Percentiles rank a stretch among this genome's conserved stretches.
These are phyloP conservation scores for Hyaloscypha variabilis DNA, from an alignment of 495 filamentous ascomycete species.

Conservation along the genomic window DNA sequence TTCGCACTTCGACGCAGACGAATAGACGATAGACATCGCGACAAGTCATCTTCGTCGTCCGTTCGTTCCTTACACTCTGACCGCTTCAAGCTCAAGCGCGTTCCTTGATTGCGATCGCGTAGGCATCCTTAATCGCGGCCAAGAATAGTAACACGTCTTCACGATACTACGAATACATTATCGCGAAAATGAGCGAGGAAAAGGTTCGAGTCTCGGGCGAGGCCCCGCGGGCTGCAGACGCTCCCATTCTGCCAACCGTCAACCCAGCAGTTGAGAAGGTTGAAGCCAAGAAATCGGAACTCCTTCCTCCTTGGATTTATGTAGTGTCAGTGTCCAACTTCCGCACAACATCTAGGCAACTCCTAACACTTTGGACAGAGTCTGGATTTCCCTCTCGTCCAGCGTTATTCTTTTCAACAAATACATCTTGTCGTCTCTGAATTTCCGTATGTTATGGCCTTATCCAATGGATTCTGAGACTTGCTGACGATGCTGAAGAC, in stretches of 20 bases:
- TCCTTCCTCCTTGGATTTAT: constrained; percentile 83
- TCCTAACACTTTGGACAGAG: constrained; percentile 45
- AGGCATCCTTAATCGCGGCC: not conserved
- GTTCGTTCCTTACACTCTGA: constrained; percentile 10
- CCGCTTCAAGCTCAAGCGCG: not conserved
- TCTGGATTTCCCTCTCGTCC: constrained; percentile 91
- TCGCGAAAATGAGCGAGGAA: constrained; percentile 66
- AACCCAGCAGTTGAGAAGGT: constrained; percentile 73
- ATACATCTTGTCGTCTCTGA: constrained; percentile 82
- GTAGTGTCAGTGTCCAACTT: constrained; percentile 67
- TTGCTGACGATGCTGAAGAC: constrained; percentile 43
- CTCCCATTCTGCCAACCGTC: constrained; percentile 75
- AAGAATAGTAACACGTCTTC: constrained; percentile 8
- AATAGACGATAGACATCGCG: not conserved
- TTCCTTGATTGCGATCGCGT: constrained; percentile 23
- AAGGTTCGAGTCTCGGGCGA: constrained; percentile 82
- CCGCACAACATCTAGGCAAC: not conserved
- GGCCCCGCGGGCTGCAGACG: constrained; percentile 55
- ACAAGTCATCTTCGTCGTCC: not conserved
- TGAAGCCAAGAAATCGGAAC: constrained; percentile 58
- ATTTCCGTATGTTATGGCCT: constrained; percentile 56
- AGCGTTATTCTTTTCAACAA: constrained; percentile 99
- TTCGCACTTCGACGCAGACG: not conserved
- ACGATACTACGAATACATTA: too few species aligned
- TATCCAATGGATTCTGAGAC: constrained; percentile 3